Percentiles rank a stretch among this genome's conserved stretches.
Evolutionary conservation across 352 stramenopile species (phyloP).

Genomic region (Pythium utonaiense): DNA sequence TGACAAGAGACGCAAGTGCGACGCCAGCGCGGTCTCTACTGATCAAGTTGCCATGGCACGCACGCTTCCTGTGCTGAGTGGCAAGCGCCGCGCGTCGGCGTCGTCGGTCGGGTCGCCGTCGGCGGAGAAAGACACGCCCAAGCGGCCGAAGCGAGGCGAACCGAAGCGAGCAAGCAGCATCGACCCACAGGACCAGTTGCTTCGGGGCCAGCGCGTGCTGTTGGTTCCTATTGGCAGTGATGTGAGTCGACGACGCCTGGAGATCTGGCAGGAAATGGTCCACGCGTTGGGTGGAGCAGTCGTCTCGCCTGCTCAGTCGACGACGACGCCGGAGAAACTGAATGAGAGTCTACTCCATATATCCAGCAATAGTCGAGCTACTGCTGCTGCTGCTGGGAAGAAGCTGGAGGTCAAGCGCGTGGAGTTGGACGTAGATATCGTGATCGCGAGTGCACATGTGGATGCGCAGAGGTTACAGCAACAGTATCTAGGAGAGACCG

Average conservation of each 20-base stretch:
- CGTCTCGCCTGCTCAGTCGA: constrained; percentile 13
- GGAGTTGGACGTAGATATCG: constrained; percentile 40
- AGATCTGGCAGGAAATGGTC: constrained; percentile 62
- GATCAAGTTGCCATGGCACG: constrained; percentile 9
- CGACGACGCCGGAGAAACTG: constrained; percentile 14
- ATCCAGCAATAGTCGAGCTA: not conserved
- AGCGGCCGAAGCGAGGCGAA: constrained; percentile 30
- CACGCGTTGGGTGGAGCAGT: constrained; percentile 44
- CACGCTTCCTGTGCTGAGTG: not conserved
- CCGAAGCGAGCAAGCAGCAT: constrained; percentile 26
- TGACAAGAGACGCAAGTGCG: not conserved
- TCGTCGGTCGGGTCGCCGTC: not conserved
- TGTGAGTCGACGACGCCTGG: constrained; percentile 60
- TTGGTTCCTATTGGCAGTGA: constrained; percentile 55
- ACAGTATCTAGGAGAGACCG: constrained; percentile 27
- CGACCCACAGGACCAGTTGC: constrained; percentile 18
- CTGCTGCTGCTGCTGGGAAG: not conserved
- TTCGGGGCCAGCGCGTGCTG: constrained; percentile 40
- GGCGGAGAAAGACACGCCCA: constrained; percentile 2
- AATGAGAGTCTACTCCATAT: constrained; percentile 1
- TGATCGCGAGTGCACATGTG: constrained; percentile 45
- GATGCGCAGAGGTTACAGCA: constrained; percentile 31
- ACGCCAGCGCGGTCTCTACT: not conserved
- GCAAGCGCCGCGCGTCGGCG: constrained; percentile 6
- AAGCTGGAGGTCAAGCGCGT: not conserved